Percentiles rank a stretch among this genome's conserved stretches.
Conservation (phyloP, 1,139 yeast species). For the Yamadazyma atlantica region DNA sequence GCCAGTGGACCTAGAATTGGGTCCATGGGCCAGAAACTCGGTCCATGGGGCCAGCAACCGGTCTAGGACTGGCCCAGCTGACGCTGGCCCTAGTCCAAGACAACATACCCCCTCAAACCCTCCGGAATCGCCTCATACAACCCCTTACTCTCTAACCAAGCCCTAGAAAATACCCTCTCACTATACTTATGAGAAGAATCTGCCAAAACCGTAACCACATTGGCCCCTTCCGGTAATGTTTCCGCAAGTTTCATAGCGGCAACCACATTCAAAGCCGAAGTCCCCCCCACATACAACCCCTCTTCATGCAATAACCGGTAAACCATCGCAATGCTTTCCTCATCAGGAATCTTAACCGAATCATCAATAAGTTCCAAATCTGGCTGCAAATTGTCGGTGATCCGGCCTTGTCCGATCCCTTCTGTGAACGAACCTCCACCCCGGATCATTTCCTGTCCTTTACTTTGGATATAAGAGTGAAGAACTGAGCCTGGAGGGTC, state of each 20-base stretch:
- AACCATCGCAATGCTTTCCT: conserved; percentile 74
- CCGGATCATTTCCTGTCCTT: conserved; percentile 60
- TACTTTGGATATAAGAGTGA: conserved; percentile 70
- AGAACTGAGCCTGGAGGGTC: conserved; percentile 94
- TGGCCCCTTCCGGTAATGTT: conserved; percentile 74
- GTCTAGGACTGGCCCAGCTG: too few species aligned
- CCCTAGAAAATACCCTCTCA: conserved; percentile 71
- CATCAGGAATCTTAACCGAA: conserved; percentile 74
- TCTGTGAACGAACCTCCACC: conserved; percentile 88
- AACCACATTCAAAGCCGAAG: conserved; percentile 79
- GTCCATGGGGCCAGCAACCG: too few species aligned
- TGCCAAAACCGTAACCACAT: conserved; percentile 81
- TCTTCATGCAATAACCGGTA: conserved; percentile 83
- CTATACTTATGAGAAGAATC: conserved; percentile 90
- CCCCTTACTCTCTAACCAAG: conserved; percentile 73
- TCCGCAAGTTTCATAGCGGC: conserved; percentile 77
- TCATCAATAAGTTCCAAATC: conserved; percentile 73
- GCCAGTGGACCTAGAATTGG: too few species aligned
- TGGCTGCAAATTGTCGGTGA: conserved; percentile 75
- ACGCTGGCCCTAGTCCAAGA: not conserved
- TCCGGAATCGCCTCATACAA: conserved; percentile 68
- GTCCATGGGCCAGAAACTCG: too few species aligned
- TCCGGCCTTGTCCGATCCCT: conserved; percentile 94
- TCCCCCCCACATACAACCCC: conserved; percentile 88
- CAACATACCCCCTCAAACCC: conserved; percentile 65